Base-by-base conservation (phyloP, 2,329 filamentous ascomycete species). In the Lomentospora prolificans region DNA sequence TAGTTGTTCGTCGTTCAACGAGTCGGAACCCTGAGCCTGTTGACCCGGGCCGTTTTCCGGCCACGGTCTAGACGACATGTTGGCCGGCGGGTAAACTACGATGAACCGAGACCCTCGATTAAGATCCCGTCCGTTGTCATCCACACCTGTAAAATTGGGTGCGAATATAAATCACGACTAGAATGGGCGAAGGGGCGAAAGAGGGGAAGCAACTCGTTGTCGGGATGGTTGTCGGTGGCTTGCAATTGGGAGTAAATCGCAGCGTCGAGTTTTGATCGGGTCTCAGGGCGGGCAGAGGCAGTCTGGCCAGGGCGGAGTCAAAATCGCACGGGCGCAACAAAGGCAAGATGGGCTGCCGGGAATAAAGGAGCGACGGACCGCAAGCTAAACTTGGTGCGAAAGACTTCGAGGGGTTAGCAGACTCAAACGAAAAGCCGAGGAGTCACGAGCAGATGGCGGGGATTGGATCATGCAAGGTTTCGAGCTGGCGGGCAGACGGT, bases 1-100 rank as follows among this genome's bases (percentile, higher is more conserved):
- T 55, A 64, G 59, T 53, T 62, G 59, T 22, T 61, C 58, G 46
- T 64, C 62, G 33, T 58, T 33, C 5, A 41, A 9, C 17, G 50
- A 33, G 19, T 53, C 50, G 9, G 55, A 50, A 28, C 33, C 30
- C 27, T 53, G 57, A 12, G 46, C 22, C 33, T 53, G 36, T 25
- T 54, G 50, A 28, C 53, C 55, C 27, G 53, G 30, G 25, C 51
- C 19, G 41, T 51, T 54, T 50, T 30, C 53, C 27, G 53, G 31
- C 58, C 57, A 58, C 51, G 57, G 41, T 57, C 50, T 52, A 30
- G 57, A 46, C n/a, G 57, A 36, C 57, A 58, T 58, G 30, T 28
- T 55, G 27, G 58, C 51, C 27, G 9, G 36, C 22, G 31, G 36
- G 14, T 44, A 19, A 44, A 27, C 25, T 7, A 36, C 30, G 12